A percentile compares a stretch with the other conserved stretches of the same genome.
Evolutionary conservation across 257 asterid species (phyloP).

Genomic region (Marsdenia floribunda): DNA sequence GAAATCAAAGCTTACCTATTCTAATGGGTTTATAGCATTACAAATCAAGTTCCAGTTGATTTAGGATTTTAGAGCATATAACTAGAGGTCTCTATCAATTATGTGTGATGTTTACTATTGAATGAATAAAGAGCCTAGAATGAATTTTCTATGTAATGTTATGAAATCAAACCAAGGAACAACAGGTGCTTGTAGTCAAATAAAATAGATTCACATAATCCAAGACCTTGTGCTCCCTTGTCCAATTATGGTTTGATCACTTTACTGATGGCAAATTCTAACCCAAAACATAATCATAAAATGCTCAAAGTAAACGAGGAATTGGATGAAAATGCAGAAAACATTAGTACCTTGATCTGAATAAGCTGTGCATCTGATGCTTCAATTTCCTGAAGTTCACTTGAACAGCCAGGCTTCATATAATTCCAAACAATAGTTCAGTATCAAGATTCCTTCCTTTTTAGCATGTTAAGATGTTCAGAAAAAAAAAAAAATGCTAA

Average conservation of each 20-base stretch:
- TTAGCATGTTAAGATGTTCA: not conserved
- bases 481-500: not conserved
- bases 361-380: constrained; percentile 70
- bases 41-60: too few relatives aligned
- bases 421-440: not conserved
- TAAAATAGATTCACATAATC: not conserved
- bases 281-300: not conserved
- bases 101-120: too few relatives aligned
- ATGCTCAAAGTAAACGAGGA: not conserved
- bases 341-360: constrained; percentile 65
- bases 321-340: constrained; percentile 4
- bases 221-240: not conserved
- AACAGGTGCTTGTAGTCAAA: not conserved
- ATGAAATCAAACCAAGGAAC: too few relatives aligned
- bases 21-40: too few relatives aligned
- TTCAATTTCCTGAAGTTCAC: constrained; percentile 61
- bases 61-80: too few relatives aligned
- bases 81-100: too few relatives aligned
- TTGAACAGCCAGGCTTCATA: constrained; percentile 93
- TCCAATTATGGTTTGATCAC: not conserved
- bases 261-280: not conserved
- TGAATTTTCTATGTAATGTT: too few relatives aligned
- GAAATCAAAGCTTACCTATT: too few relatives aligned
- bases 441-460: not conserved
- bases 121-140: too few relatives aligned